These are phyloP conservation scores for Fusarium nanum DNA, from an alignment of 2,329 filamentous ascomycete genomes.

Conservation along the genomic window DNA sequence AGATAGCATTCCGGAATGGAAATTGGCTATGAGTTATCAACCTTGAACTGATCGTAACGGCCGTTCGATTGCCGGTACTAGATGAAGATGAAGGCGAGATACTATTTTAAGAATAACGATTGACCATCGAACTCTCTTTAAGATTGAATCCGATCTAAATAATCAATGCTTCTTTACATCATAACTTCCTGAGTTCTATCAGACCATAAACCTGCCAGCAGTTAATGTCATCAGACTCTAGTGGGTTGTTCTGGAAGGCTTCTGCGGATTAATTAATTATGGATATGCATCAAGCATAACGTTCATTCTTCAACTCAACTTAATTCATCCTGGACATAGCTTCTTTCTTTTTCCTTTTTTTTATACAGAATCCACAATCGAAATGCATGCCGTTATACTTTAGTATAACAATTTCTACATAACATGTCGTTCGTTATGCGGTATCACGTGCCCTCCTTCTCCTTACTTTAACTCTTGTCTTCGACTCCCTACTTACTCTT, in stretches of 20 bases:
- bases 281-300: slow-evolving; percentile 2
- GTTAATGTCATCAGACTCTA: background rate
- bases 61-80: background rate
- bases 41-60: background rate
- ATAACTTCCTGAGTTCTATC: background rate
- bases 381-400: background rate
- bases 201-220: background rate
- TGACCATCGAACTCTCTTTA: background rate
- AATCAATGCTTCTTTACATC: background rate
- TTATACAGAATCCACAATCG: background rate
- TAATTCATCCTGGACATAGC: background rate
- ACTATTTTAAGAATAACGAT: background rate
- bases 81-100: background rate
- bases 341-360: background rate
- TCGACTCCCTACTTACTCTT: slow-evolving; percentile 6
- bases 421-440: background rate
- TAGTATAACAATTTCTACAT: background rate
- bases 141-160: background rate
- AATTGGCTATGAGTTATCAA: background rate
- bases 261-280: background rate
- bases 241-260: background rate
- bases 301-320: background rate
- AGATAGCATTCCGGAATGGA: background rate
- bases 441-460: background rate
- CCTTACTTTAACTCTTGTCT: slow-evolving; percentile 16